These are phyloP conservation scores for Trichophyton simii DNA, from an alignment of 2,329 filamentous ascomycete genomes.

Conservation along the genomic window DNA sequence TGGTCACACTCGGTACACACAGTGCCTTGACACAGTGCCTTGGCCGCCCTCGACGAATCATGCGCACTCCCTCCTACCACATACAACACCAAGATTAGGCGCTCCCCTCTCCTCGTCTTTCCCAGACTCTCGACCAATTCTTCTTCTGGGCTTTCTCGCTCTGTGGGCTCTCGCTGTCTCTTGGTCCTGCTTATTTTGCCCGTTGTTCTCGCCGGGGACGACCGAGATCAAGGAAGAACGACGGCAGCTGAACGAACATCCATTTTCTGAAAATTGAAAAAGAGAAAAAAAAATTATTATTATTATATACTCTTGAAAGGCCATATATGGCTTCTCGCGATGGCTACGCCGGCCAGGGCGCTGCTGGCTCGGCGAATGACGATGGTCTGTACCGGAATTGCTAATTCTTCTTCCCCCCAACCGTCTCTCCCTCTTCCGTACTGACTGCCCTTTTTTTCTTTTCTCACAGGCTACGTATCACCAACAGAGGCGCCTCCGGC, in stretches of 20 bases:
- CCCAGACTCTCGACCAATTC: neutral
- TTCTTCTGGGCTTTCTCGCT: neutral
- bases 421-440: neutral
- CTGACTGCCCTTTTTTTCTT: neutral
- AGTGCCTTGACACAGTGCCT: neutral
- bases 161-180: too few species aligned
- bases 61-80: neutral
- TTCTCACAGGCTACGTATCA: constrained; percentile 4
- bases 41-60: neutral
- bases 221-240: too few species aligned
- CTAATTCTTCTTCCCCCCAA: neutral
- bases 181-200: too few species aligned
- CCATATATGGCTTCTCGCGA: neutral
- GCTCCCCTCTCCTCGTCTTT: neutral
- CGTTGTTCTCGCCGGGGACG: too few species aligned
- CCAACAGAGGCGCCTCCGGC: constrained; percentile 34
- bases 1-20: neutral
- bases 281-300: too few species aligned
- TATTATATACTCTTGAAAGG: too few species aligned
- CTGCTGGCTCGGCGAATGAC: neutral
- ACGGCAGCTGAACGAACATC: too few species aligned
- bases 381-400: neutral
- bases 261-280: too few species aligned
- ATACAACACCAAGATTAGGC: neutral
- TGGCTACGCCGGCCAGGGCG: neutral